Evolutionary conservation across 768 basidiomycete species (phyloP).

Genomic region (Arthromyces matolae): DNA sequence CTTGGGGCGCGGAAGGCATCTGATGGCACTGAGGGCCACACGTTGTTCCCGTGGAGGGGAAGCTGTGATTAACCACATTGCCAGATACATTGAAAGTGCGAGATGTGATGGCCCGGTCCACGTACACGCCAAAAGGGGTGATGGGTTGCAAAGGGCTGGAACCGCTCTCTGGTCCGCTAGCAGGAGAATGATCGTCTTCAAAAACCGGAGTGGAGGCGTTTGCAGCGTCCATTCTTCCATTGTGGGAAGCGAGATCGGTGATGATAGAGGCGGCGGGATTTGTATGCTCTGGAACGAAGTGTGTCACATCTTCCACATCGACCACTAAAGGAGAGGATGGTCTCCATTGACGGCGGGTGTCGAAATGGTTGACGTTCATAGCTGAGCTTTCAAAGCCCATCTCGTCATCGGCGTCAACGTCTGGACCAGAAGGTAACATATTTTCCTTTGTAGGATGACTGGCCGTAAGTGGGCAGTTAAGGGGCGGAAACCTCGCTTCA

Average conservation of each 20-base stretch:
- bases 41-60: conserved; percentile 11
- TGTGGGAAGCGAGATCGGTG: conserved; percentile 24
- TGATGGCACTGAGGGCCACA: conserved; percentile 18
- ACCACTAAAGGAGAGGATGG: conserved; percentile 24
- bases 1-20: conserved; percentile 32
- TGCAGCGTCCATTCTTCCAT: conserved; percentile 31
- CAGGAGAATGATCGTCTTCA: conserved; percentile 58
- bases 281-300: conserved; percentile 19
- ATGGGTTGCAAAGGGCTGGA: conserved; percentile 73
- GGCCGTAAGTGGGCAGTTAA: conserved; percentile 29
- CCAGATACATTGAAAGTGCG: conserved; percentile 13
- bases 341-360: conserved; percentile 37
- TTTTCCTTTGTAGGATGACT: conserved; percentile 17
- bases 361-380: conserved; percentile 31
- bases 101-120: conserved; percentile 66
- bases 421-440: conserved; percentile 13
- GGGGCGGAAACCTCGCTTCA: conserved; percentile 85
- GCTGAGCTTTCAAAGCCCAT: conserved; percentile 38
- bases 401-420: conserved; percentile 40
- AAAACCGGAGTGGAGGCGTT: conserved; percentile 60
- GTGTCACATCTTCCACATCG: conserved; percentile 27
- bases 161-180: conserved; percentile 44
- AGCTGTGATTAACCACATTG: conserved; percentile 8
- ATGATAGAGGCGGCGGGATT: conserved; percentile 15
- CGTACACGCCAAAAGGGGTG: conserved; percentile 74